A percentile compares a stretch with the other conserved stretches of the same genome.
Conservation (phyloP, 129 eudicot genomes). For the Flaveria ramosissima region DNA sequence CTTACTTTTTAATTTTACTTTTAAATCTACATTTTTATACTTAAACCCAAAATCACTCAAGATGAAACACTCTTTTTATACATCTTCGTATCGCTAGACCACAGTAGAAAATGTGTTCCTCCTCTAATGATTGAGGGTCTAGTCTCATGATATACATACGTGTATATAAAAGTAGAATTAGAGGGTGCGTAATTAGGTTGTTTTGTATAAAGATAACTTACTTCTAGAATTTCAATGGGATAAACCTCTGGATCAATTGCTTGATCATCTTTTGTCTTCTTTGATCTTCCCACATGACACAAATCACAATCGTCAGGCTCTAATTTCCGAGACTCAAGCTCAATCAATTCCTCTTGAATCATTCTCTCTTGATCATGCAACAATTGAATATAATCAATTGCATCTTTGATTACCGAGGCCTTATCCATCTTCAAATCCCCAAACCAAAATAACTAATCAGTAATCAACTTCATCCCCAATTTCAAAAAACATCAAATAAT, state of each 20-base stretch:
- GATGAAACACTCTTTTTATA: too few relatives aligned
- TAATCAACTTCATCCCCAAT: background rate
- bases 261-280: slow-evolving; percentile 43
- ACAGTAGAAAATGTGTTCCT: too few relatives aligned
- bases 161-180: too few relatives aligned
- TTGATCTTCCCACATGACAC: slow-evolving; percentile 35
- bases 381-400: slow-evolving; percentile 62
- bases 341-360: slow-evolving; percentile 52
- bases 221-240: slow-evolving; percentile 72
- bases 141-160: too few relatives aligned
- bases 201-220: slow-evolving; percentile 24
- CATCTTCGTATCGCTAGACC: too few relatives aligned
- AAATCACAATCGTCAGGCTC: slow-evolving; percentile 20
- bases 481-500: background rate
- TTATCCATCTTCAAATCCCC: slow-evolving; percentile 65
- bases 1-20: too few relatives aligned
- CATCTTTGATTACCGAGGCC: slow-evolving; percentile 85
- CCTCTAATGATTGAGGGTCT: too few relatives aligned
- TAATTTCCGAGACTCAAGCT: slow-evolving; percentile 46
- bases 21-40: too few relatives aligned
- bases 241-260: slow-evolving; percentile 32
- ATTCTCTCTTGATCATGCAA: slow-evolving; percentile 65
- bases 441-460: background rate
- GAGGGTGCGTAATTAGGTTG: too few relatives aligned
- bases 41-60: too few relatives aligned